Evolutionary conservation across 495 filamentous ascomycete species (phyloP).

Genomic region (Lichina pygmaea): DNA sequence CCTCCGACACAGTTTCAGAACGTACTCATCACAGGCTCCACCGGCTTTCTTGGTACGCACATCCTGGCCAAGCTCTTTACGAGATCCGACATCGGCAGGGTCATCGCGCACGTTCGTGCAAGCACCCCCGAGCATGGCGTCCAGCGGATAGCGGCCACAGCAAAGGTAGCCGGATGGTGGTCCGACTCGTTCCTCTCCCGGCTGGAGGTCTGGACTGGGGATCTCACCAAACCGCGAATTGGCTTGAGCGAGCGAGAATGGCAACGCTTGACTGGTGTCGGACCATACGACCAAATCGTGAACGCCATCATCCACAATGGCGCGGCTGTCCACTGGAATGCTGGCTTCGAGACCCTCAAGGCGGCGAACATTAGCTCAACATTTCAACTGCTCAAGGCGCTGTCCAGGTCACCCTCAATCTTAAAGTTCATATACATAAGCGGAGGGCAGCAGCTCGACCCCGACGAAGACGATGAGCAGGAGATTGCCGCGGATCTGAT

Average conservation of each 20-base stretch:
- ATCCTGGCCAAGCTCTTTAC: conserved; percentile 8
- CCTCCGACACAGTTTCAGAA: neutral
- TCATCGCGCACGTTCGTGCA: conserved; percentile 10
- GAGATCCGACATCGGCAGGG: conserved; percentile 1
- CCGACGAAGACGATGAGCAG: conserved; percentile 2
- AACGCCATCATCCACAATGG: too few species aligned
- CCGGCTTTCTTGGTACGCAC: conserved; percentile 12
- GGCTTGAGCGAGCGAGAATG: too few species aligned
- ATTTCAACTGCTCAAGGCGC: conserved; percentile 5
- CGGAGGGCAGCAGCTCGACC: conserved; percentile 7
- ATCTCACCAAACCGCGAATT: too few species aligned
- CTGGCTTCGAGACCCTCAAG: too few species aligned
- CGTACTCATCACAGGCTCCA: conserved; percentile 10
- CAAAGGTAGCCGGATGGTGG: neutral
- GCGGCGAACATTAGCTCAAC: conserved; percentile 10
- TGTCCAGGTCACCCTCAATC: neutral
- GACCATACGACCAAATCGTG: too few species aligned
- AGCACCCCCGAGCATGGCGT: conserved; percentile 2
- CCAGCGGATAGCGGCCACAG: conserved; percentile 6
- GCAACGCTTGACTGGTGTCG: too few species aligned
- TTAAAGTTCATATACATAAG: conserved; percentile 8
- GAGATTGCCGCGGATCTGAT: conserved; percentile 2
- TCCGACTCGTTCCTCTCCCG: too few species aligned
- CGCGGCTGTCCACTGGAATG: too few species aligned
- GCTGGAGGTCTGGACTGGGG: too few species aligned